Evolutionary conservation across 495 filamentous ascomycete species (phyloP), one percentile per base, ranked within the genome.

Genomic region (Daldinia loculata): DNA sequence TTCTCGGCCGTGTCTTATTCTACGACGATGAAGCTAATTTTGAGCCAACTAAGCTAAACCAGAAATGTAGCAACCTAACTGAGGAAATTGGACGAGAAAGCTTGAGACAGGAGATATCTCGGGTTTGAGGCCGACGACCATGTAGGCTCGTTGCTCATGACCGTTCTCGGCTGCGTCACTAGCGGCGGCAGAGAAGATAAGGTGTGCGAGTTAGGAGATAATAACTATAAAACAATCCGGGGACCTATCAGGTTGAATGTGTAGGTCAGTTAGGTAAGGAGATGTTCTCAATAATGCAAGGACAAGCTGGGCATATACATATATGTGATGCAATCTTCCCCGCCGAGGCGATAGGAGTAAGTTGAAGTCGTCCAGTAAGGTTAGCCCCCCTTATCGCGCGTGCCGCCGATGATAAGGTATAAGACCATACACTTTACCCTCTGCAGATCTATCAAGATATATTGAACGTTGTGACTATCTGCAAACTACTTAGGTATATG

Each of bases 91-190:
- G 58, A 32, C 22, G 24, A 15, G 15, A 30, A 29, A 26, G n/a
- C 22, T 50, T 52, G 17, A 61, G 60, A 53, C 43, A 30, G 70
- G 70, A 72, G 70, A 72, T 72, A 68, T 72, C 65, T 72, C 70
- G 70, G 70, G 30, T 22, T 72, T 61, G 60, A 64, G 39, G 6
- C 19, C 38, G 43, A 61, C 27, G 26, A 27, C 17, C 24, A 30
- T 41, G 14, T 45, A 19, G 36, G 30, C 17, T 48, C 38, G 8
- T 56, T 38, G 38, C 50, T 55, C 30, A 63, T 22, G 26, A 59
- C 65, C 70, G 61, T 72, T 68, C 65, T 72, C 70, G 70, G 70
- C 70, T 32, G 65, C 70, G 50, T 61, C 50, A 68, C 70, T 72
- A 72, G 70, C 65, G 70, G 65, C 70, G 56, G 70, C 6, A 61